Evolutionary conservation across 2,329 filamentous ascomycete species (phyloP), one percentile per base, ranked within the genome.

Genomic region (Hortaea sp.): DNA sequence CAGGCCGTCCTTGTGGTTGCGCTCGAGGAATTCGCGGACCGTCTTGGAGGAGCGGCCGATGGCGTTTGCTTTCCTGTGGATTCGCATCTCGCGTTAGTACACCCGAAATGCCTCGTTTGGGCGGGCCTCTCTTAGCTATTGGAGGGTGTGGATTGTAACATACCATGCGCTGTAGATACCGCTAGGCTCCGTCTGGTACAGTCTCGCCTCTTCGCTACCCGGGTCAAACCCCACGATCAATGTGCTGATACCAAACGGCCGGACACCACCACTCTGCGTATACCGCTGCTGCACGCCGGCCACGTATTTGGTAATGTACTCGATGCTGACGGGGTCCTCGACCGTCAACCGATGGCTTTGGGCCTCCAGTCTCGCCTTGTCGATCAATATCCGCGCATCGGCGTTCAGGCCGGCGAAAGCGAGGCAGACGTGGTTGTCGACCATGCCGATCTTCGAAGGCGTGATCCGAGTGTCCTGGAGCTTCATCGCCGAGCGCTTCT

Each of bases 241-340:
- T 37, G 90, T 97, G 74, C 88, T 95, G 68, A 98, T 95, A 52
- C 92, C 92, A 64, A 98, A 98, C n/a, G 92, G 92, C 62, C 92
- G 78, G 44, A 98, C 92, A 77, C 92, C 92, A 73, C 92, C 92
- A 63, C 88, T 94, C 76, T 98, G 92, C 41, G 92, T 98, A 77
- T 98, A 98, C 69, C 88, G 82, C 76, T 98, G 92, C 76, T 98
- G 92, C 58, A 98, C 92, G 47, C 90, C 87, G 45, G 92, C 92
- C 53, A 98, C 85, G 63, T 97, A 95, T 75, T 98, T 97, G 63
- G 92, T 97, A 65, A 98, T 95, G 77, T 98, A 98, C 73, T 98
- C 92, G 69, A 98, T 94, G 52, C 87, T 90, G 56, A 94, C 88
- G 46, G 92, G 90, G 66, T 98, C 94, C 68, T 98, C 92, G 49